A percentile compares a stretch with the other conserved stretches of the same genome.
Evolutionary conservation across 495 filamentous ascomycete genomes (phyloP).

Genomic region (Xylaria acuta): DNA sequence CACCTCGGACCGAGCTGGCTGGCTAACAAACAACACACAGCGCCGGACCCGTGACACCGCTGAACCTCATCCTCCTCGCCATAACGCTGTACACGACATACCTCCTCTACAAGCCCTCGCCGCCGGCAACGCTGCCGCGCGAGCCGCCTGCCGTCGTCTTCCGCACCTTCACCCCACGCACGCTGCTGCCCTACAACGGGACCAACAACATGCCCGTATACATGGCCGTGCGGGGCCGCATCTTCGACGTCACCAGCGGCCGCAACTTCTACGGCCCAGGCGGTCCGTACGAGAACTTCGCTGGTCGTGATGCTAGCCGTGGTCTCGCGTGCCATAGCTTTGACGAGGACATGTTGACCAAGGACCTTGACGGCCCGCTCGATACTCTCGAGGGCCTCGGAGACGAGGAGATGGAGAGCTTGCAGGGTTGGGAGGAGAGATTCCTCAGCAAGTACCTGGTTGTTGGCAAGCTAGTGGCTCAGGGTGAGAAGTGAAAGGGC

Average conservation of each 20-base stretch:
- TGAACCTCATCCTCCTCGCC: conserved; percentile 77
- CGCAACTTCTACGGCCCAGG: conserved; percentile 93
- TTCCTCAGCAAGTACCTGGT: conserved; percentile 94
- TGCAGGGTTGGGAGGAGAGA: conserved; percentile 89
- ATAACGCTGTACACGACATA: conserved; percentile 75
- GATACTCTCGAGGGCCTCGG: conserved; percentile 80
- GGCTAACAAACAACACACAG: conserved; percentile 43
- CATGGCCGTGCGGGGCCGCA: conserved; percentile 79
- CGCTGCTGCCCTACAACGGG: conserved; percentile 89
- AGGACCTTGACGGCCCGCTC: conserved; percentile 84
- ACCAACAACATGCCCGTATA: conserved; percentile 74
- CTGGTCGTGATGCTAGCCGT: conserved; percentile 89
- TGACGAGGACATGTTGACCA: conserved; percentile 94
- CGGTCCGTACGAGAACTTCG: conserved; percentile 92
- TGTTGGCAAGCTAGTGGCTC: conserved; percentile 82
- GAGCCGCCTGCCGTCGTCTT: conserved; percentile 80
- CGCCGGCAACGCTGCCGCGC: conserved; percentile 65
- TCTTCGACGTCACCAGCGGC: conserved; percentile 87
- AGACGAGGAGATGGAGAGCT: conserved; percentile 77
- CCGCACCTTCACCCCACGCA: conserved; percentile 86
- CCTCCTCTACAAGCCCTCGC: conserved; percentile 65
- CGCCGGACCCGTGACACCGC: conserved; percentile 71
- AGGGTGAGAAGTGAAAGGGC: conserved; percentile 43
- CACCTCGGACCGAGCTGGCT: not conserved
- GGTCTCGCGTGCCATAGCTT: conserved; percentile 93